Base-by-base conservation (phyloP, 2,329 filamentous ascomycete genomes). In the Sclerotinia spermophila region DNA sequence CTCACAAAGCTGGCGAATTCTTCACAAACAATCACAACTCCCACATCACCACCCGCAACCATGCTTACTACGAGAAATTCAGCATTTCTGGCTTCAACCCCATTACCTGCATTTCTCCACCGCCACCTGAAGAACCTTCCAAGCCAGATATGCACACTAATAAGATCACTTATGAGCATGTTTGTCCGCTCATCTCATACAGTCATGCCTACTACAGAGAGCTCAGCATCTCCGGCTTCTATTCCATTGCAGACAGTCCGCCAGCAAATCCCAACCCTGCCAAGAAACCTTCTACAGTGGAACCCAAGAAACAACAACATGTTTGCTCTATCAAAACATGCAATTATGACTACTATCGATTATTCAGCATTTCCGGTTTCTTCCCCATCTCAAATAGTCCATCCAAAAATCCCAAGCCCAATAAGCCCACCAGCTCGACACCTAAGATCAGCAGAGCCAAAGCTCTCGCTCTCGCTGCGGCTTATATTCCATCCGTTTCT, bases 1-100 rank as follows among this genome's bases (percentile, higher is more conserved):
- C 24, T 27, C 17, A 24, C 17, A 40, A 53, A 13, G 1, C 15
- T 17, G 1, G 3, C 3, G 0, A 24, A 15, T 0, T 6, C 5
- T 5, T n/a, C 3, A 30, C 33, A 30, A 3, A 1, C 7, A 40
- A 40, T 27, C 33, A 30, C 21, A 42, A 53, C 17, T 53, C 62
- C 8, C 5, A 30, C 1, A 40, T 66, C 5, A 42, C 35, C 3
- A 30, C 62, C 13, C 19, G n/a, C 10, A 53, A 30, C 1, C 35
- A 53, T 53, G 3, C 8, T 30, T 53, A 53, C 8, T 53, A 53
- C 4, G 24, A 53, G 24, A 66, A 19, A 21, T 66, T 24, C 17
- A 53, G 45, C 35, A 53, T 53, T 21, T 0, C 17, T 24, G 35
- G 35, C 17, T 66, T 66, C n/a, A 0, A 53, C 0, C n/a, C n/a